phyloP scores from a whole-genome alignment of 345 rosid species.

The Salix udensis region DNA sequence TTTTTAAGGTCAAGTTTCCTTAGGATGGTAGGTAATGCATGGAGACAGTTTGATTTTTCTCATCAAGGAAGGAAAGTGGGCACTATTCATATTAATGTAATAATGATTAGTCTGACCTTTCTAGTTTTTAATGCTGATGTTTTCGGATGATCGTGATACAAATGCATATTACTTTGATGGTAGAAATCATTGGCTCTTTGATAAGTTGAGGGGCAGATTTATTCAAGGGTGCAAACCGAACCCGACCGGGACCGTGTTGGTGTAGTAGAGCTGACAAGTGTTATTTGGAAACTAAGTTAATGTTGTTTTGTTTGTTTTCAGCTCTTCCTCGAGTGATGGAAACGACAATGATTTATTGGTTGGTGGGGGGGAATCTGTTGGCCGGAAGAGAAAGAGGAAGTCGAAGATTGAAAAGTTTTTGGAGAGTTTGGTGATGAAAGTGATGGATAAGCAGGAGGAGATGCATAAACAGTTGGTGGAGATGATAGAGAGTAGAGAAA shows the following conservation, averaged over 20 bases:
- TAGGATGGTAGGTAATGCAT: background rate
- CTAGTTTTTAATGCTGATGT: too few relatives aligned
- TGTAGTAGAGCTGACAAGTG: background rate
- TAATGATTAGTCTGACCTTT: too few relatives aligned
- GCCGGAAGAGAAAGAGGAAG: slow-evolving; percentile 54
- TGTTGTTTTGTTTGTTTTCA: slow-evolving; percentile 17
- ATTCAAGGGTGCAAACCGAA: background rate
- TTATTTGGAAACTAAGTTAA: background rate
- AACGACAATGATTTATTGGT: slow-evolving; percentile 26
- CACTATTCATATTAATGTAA: too few relatives aligned
- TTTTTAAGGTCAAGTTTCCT: background rate
- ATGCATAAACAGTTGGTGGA: slow-evolving; percentile 67
- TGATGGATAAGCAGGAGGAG: slow-evolving; percentile 77
- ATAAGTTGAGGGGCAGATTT: background rate
- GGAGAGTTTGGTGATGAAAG: slow-evolving; percentile 45
- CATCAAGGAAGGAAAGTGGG: too few relatives aligned
- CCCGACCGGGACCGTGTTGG: background rate
- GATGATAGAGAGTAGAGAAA: slow-evolving; percentile 61
- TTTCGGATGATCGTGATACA: too few relatives aligned
- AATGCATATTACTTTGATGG: background rate
- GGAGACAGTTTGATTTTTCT: background rate
- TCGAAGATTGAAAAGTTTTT: slow-evolving; percentile 40
- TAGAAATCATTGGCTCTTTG: background rate
- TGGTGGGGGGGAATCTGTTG: slow-evolving; percentile 20
- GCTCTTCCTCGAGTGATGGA: slow-evolving; percentile 43